Evolutionary conservation across 2,329 filamentous ascomycete species (phyloP).

Genomic region (Colletotrichum sp.): DNA sequence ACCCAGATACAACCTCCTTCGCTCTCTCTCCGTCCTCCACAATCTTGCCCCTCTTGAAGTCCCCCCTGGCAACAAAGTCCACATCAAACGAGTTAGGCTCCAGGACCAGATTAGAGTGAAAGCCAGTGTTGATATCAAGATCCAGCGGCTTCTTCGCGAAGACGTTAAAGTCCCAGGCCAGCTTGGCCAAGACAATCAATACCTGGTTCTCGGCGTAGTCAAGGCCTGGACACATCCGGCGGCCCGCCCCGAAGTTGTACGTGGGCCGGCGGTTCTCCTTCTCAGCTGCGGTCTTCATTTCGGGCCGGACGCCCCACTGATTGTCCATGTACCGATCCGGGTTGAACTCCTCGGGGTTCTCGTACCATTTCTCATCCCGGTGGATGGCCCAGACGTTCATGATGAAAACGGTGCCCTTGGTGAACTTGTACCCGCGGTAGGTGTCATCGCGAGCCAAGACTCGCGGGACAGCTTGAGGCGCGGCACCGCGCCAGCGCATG

Average conservation of each 20-base stretch:
- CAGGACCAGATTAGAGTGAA: slow-evolving; percentile 22
- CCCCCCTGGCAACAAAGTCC: slow-evolving; percentile 23
- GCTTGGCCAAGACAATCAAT: slow-evolving; percentile 40
- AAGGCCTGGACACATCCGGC: slow-evolving; percentile 53
- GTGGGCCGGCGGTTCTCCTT: slow-evolving; percentile 23
- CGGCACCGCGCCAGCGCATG: slow-evolving; percentile 43
- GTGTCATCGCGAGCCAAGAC: slow-evolving; percentile 51
- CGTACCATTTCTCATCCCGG: slow-evolving; percentile 26
- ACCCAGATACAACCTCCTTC: not conserved
- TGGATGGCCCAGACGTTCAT: slow-evolving; percentile 36
- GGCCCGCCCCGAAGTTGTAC: slow-evolving; percentile 53
- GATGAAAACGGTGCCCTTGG: slow-evolving; percentile 49
- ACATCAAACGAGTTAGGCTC: slow-evolving; percentile 25
- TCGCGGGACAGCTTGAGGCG: slow-evolving; percentile 49
- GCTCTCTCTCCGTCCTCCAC: not conserved
- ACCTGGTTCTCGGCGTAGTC: slow-evolving; percentile 53
- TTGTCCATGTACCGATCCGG: slow-evolving; percentile 30
- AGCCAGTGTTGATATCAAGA: slow-evolving; percentile 28
- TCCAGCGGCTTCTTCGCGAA: slow-evolving; percentile 26
- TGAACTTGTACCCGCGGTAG: slow-evolving; percentile 54
- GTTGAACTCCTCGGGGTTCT: slow-evolving; percentile 28
- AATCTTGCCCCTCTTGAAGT: slow-evolving; percentile 18
- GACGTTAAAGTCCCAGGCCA: slow-evolving; percentile 55
- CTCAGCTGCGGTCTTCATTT: not conserved
- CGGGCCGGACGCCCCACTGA: slow-evolving; percentile 8